phyloP scores from a whole-genome alignment of 2,329 filamentous ascomycete species.

The Gliomastix tumulicola region DNA sequence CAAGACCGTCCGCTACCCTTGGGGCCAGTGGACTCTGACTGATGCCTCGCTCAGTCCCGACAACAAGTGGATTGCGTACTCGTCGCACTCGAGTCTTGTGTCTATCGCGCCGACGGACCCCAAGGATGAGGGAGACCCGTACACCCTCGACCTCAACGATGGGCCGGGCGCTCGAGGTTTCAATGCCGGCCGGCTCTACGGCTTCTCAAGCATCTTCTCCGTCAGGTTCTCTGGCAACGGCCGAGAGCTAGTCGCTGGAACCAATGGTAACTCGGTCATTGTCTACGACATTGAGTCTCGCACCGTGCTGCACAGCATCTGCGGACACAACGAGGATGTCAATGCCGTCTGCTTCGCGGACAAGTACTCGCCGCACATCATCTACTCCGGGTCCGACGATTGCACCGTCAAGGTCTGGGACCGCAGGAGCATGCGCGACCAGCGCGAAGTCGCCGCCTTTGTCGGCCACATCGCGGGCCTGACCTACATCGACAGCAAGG shows the following conservation, averaged over 20 bases:
- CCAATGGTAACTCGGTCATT: constrained; percentile 69
- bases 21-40: constrained; percentile 91
- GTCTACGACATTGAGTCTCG: constrained; percentile 89
- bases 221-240: constrained; percentile 90
- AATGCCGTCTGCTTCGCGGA: constrained; percentile 97
- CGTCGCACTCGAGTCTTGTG: constrained; percentile 77
- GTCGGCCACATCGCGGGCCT: constrained; percentile 60
- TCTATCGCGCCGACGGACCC: constrained; percentile 85
- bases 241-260: constrained; percentile 83
- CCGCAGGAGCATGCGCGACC: constrained; percentile 81
- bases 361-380: constrained; percentile 78
- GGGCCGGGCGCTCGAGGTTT: too few species aligned
- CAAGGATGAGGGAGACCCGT: constrained; percentile 71
- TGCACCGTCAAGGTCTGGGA: constrained; percentile 96
- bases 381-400: constrained; percentile 95
- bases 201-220: constrained; percentile 69
- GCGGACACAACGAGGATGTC: constrained; percentile 80
- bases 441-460: constrained; percentile 61
- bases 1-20: constrained; percentile 80
- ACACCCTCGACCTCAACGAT: constrained; percentile 60
- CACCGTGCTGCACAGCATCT: constrained; percentile 64
- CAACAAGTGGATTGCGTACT: constrained; percentile 87
- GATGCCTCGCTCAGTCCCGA: constrained; percentile 88
- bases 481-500: constrained; percentile 64
- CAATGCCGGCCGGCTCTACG: constrained; percentile 12